These are phyloP conservation scores for Acer yangbiense DNA, from an alignment of 345 rosid genomes.

Conservation along the genomic window DNA sequence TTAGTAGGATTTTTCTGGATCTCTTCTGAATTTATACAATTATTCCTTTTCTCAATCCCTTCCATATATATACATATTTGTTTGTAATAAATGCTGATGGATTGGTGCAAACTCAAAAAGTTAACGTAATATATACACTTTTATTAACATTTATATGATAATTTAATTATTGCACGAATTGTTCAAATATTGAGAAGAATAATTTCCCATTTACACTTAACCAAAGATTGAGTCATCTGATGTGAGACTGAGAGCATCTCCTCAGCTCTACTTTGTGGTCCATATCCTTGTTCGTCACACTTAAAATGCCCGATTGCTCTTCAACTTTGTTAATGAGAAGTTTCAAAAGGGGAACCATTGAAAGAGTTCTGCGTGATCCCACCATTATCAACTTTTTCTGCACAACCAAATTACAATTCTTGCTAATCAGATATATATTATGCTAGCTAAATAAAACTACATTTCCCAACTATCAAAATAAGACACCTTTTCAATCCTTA, in stretches of 20 bases:
- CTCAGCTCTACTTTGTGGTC: constrained; percentile 23
- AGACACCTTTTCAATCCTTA: neutral
- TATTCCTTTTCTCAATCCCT: neutral
- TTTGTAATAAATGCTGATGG: too few relatives aligned
- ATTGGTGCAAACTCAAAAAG: too few relatives aligned
- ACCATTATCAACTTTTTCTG: constrained; percentile 96
- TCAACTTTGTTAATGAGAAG: constrained; percentile 75
- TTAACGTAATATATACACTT: too few relatives aligned
- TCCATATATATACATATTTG: neutral
- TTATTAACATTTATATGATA: too few relatives aligned
- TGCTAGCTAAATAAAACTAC: neutral
- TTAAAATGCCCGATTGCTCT: constrained; percentile 68
- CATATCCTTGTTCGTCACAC: constrained; percentile 41
- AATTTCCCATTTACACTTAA: neutral
- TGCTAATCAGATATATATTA: neutral
- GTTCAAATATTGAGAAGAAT: neutral
- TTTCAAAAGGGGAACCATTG: constrained; percentile 78
- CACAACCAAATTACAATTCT: neutral
- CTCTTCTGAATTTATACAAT: too few relatives aligned
- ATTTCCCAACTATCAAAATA: neutral
- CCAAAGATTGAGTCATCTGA: constrained; percentile 8
- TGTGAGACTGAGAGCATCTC: constrained; percentile 37
- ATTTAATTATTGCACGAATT: neutral
- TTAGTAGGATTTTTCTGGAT: neutral
- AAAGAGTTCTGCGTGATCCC: constrained; percentile 76